phyloP scores from a whole-genome alignment of 1,139 yeast species.

The Suhomyces yuchorum region DNA sequence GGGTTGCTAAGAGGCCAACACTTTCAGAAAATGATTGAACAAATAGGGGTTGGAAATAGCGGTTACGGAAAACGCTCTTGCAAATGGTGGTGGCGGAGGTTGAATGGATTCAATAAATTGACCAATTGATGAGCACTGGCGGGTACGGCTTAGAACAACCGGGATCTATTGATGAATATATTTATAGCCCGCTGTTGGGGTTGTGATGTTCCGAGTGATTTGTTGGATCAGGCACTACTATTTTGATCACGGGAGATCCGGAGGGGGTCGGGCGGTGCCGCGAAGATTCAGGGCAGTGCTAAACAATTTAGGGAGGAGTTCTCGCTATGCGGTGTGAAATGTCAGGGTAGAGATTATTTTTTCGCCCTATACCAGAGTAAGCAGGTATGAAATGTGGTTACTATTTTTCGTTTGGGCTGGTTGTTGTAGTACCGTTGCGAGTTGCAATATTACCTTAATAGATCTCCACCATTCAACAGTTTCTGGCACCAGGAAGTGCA shows the following conservation, averaged over 20 bases:
- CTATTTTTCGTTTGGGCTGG: not conserved
- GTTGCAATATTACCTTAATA: not conserved
- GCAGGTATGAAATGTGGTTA: no score
- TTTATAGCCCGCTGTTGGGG: not conserved
- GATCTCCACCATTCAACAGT: no score
- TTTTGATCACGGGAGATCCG: constrained; percentile 9
- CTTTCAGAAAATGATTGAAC: not conserved
- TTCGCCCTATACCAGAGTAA: not conserved
- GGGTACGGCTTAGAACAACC: not conserved
- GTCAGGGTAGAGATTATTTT: not conserved
- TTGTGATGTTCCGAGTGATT: constrained; percentile 2
- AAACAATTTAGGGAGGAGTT: not conserved
- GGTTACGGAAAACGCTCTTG: not conserved
- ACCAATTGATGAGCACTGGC: constrained; percentile 4
- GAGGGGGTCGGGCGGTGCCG: not conserved
- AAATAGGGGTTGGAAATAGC: not conserved
- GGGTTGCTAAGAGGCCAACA: not conserved
- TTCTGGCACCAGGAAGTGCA: no score
- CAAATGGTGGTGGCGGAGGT: not conserved
- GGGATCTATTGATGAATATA: not conserved
- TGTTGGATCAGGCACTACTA: constrained; percentile 4
- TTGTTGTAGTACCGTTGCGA: not conserved
- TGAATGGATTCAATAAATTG: not conserved
- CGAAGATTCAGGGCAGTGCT: not conserved
- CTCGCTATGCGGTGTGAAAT: not conserved